Base-by-base conservation (phyloP, 306 rosid species). In the Dryas alaskensis region DNA sequence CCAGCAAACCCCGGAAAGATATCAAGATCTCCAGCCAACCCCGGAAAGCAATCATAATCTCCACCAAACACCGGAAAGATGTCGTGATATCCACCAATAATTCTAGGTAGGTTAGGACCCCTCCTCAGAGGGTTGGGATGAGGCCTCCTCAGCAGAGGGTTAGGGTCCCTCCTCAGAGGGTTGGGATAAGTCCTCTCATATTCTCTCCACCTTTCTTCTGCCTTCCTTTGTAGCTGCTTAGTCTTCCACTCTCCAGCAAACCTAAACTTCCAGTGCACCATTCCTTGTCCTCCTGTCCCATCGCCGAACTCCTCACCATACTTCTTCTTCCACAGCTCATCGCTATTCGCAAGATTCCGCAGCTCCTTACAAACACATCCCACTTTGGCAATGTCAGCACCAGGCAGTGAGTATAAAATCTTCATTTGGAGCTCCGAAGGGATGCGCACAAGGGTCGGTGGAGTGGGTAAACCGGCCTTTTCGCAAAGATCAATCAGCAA, bases 401-500 rank as follows among this genome's bases (percentile, higher is more conserved):
- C 97, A 3, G 79, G 75, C 52, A 91, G 89, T 64, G 58, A 53
- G 78, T 89, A 94, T 54, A 93, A 83, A 63, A 93, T 82, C 87
- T 85, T 73, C 60, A 80, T 63, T 76, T 91, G 88, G 46, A 93
- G 84, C 9, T 91, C 98, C 27, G 79, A 73, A 0, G 96, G 96
- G 11, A 93, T 91, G 6, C 88, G 78, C 90, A 86, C 83, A 16
- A 93, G 83, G 72, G 94, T 84, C 0, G 97, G 84, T 0, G 98
- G 98, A 40, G 85, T 70, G 1, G 61, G 80, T 59, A 93, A 72
- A 19, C 92, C 88, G 31, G 90, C 81, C 79, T 79, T 81, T 39
- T 81, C 89, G 69, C 96, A 91, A 12, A 93, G 83, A 76, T 93
- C 94, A 70, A 89, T 93, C 61, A 89, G 65, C 19, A 93, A 83